These are phyloP conservation scores for Talaromyces thailandensis DNA, from an alignment of 495 filamentous ascomycete species.

Conservation along the genomic window DNA sequence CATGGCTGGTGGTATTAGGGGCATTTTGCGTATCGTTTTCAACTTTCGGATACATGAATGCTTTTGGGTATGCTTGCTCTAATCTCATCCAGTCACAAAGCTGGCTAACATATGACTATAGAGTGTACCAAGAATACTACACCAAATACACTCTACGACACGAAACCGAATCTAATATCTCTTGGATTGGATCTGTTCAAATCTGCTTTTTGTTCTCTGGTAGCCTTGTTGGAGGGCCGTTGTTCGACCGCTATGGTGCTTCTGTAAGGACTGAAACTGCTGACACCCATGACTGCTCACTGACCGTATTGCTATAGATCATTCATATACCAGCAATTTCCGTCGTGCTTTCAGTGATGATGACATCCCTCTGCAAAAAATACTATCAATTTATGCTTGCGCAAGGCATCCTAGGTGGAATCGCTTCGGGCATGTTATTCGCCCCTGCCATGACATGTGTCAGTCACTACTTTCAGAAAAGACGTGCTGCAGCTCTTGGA, in stretches of 20 bases:
- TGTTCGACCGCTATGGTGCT: conserved; percentile 10
- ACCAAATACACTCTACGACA: neutral
- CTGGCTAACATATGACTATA: conserved; percentile 15
- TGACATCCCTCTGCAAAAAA: conserved; percentile 37
- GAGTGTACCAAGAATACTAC: conserved; percentile 8
- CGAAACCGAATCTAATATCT: conserved; percentile 32
- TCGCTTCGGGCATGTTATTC: conserved; percentile 31
- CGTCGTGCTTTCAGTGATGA: conserved; percentile 27
- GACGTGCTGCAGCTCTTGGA: conserved; percentile 39
- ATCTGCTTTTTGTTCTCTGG: conserved; percentile 33
- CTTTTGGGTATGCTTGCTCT: conserved; percentile 46
- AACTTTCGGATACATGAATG: conserved; percentile 27
- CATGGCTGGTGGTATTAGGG: conserved; percentile 49
- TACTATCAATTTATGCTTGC: conserved; percentile 51
- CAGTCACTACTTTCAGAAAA: conserved; percentile 42
- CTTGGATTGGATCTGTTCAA: conserved; percentile 46
- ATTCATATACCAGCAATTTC: conserved; percentile 6
- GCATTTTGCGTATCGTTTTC: conserved; percentile 46
- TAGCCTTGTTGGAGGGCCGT: conserved; percentile 33
- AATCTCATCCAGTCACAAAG: conserved; percentile 27
- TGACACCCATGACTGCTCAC: conserved; percentile 7
- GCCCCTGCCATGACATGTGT: conserved; percentile 38
- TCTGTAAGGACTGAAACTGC: neutral
- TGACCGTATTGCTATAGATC: conserved; percentile 4
- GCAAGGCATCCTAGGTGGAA: conserved; percentile 42